Conservation (phyloP, 169 alveolate species). For the Theileria orientalis region DNA sequence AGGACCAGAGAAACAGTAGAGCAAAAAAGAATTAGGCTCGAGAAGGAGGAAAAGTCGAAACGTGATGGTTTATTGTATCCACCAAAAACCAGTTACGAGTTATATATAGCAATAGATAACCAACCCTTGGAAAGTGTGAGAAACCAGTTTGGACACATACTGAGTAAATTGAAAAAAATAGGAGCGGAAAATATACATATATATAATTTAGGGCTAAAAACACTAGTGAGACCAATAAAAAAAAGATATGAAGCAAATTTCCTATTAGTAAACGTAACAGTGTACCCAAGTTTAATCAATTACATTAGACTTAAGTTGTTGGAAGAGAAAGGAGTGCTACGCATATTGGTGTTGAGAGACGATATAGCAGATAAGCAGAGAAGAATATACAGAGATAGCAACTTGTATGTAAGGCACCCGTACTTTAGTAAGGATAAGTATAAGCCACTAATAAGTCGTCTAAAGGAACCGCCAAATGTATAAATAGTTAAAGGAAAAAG, state of each 20-base stretch:
- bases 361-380: conserved; percentile 23
- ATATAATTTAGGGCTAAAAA: conserved; percentile 47
- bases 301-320: conserved; percentile 23
- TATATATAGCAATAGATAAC: conserved; percentile 28
- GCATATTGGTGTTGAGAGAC: conserved; percentile 45
- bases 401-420: conserved; percentile 38
- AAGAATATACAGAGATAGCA: conserved; percentile 31
- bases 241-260: conserved; percentile 39
- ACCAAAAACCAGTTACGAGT: conserved; percentile 57
- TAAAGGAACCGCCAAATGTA: conserved; percentile 5
- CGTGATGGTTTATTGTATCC: conserved; percentile 39
- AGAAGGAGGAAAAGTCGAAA: conserved; percentile 13
- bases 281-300: conserved; percentile 51
- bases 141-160: conserved; percentile 19
- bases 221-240: conserved; percentile 48
- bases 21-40: conserved; percentile 6
- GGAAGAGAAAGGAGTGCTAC: conserved; percentile 35
- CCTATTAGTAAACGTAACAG: conserved; percentile 25
- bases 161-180: conserved; percentile 30
- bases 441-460: background rate
- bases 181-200: conserved; percentile 54
- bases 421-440: conserved; percentile 33
- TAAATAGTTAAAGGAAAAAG: background rate
- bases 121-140: conserved; percentile 42
- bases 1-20: conserved; percentile 28